Evolutionary conservation across 371 early-diverging fungal genomes (phyloP).

Genomic region (Smittium culicis): DNA sequence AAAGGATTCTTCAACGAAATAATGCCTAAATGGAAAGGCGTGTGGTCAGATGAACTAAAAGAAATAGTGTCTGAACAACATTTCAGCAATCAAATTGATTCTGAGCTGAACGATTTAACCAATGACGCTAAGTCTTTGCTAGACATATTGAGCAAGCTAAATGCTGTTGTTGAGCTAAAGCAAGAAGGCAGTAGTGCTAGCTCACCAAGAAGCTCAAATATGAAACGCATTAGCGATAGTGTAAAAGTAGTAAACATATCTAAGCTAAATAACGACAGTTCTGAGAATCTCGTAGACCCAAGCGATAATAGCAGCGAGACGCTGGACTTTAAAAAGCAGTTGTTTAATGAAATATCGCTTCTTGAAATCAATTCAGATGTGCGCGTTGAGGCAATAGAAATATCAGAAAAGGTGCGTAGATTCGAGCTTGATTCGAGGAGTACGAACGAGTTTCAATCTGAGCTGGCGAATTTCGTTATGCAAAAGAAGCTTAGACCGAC

Average conservation of each 20-base stretch:
- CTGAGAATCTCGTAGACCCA: conserved; percentile 45
- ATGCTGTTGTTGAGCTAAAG: conserved; percentile 41
- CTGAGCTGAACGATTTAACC: conserved; percentile 41
- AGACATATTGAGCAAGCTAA: conserved; percentile 42
- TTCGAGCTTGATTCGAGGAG: conserved; percentile 42
- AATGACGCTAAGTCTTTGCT: conserved; percentile 45
- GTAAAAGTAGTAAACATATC: conserved; percentile 19
- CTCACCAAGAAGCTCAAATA: background rate
- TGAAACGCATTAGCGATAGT: background rate
- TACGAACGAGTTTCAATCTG: conserved; percentile 56
- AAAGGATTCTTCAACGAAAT: conserved; percentile 38
- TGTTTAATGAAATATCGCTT: conserved; percentile 50
- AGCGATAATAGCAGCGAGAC: too few species aligned
- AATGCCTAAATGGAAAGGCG: conserved; percentile 58
- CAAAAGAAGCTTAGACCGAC: conserved; percentile 46
- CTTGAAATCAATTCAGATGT: conserved; percentile 49
- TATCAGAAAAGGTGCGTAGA: conserved; percentile 47
- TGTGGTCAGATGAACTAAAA: conserved; percentile 67
- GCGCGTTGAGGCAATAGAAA: conserved; percentile 50
- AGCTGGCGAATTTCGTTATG: conserved; percentile 49
- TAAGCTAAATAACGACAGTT: conserved; percentile 36
- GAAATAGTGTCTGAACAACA: conserved; percentile 62
- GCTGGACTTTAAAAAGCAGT: conserved; percentile 40
- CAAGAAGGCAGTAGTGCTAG: conserved; percentile 13
- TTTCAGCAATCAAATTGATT: conserved; percentile 59